A percentile compares a stretch with the other conserved stretches of the same genome.
Conservation (phyloP, 257 asterid genomes). For the Marsdenia floribunda region DNA sequence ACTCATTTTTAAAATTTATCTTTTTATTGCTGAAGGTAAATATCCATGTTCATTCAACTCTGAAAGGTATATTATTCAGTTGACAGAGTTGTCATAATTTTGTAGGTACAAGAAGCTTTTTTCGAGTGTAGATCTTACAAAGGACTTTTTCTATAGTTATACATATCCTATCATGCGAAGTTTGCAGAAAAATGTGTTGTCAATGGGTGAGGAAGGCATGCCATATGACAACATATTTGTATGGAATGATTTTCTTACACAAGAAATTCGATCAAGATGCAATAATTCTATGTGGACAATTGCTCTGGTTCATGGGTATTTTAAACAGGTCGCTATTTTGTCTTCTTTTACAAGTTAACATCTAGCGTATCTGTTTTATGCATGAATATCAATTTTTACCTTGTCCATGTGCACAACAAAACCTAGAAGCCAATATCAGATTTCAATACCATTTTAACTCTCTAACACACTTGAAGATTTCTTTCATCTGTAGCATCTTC, state of each 20-base stretch:
- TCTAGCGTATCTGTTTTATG: background rate
- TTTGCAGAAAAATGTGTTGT: conserved; percentile 79
- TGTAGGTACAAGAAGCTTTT: conserved; percentile 98
- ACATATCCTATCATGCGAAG: conserved; percentile 94
- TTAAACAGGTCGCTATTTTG: conserved; percentile 52
- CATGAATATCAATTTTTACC: background rate
- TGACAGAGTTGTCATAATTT: conserved; percentile 20
- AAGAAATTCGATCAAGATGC: conserved; percentile 79
- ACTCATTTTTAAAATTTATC: background rate
- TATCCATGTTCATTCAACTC: background rate
- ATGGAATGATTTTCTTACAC: conserved; percentile 93
- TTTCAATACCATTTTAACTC: background rate
- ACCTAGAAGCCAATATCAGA: background rate
- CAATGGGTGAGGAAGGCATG: conserved; percentile 68
- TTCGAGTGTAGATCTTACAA: conserved; percentile 94
- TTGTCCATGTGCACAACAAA: background rate
- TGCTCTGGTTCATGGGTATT: conserved; percentile 94
- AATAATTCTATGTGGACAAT: conserved; percentile 90
- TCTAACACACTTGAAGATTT: background rate
- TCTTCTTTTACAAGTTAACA: background rate
- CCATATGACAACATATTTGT: conserved; percentile 95
- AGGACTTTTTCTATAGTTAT: conserved; percentile 93
- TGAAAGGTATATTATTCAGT: conserved; percentile 4
- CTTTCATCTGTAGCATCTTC: background rate
- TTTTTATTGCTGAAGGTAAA: background rate